Conservation (phyloP, 164 flowering plant genomes). For the Aristolochia contorta region DNA sequence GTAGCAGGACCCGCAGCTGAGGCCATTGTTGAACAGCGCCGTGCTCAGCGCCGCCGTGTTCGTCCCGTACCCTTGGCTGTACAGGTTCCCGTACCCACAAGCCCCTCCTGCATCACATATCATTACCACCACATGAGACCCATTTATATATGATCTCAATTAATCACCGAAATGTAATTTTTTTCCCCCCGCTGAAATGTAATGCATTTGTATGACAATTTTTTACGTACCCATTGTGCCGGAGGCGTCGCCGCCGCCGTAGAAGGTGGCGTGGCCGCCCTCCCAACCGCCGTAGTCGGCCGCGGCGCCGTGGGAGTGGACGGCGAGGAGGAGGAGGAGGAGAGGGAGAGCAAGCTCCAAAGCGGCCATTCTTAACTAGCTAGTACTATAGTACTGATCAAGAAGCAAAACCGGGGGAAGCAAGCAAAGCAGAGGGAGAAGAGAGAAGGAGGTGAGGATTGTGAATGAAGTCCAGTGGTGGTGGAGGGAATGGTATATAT, state of each 20-base stretch:
- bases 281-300: slow-evolving; percentile 22
- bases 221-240: slow-evolving; percentile 44
- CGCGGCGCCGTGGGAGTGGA: neutral
- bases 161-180: too few species aligned
- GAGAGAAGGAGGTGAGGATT: neutral
- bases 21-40: slow-evolving; percentile 31
- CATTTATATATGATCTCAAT: too few species aligned
- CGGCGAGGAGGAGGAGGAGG: neutral
- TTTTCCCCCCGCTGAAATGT: too few species aligned
- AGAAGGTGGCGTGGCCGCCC: slow-evolving; percentile 36
- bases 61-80: slow-evolving; percentile 39
- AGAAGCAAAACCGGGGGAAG: neutral
- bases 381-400: neutral
- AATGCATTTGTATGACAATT: too few species aligned
- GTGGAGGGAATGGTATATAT: neutral
- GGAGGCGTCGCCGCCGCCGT: slow-evolving; percentile 35
- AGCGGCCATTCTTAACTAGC: slow-evolving; percentile 13
- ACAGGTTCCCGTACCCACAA: slow-evolving; percentile 37
- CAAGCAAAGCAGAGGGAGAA: too few species aligned
- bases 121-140: neutral
- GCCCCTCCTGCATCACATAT: slow-evolving; percentile 35
- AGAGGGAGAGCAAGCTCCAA: neutral
- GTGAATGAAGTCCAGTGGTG: too few species aligned
- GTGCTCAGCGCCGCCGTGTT: slow-evolving; percentile 45
- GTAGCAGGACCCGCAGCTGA: slow-evolving; percentile 35